phyloP scores from a whole-genome alignment of 2,329 filamentous ascomycete species.

The Aureobasidium subglaciale region DNA sequence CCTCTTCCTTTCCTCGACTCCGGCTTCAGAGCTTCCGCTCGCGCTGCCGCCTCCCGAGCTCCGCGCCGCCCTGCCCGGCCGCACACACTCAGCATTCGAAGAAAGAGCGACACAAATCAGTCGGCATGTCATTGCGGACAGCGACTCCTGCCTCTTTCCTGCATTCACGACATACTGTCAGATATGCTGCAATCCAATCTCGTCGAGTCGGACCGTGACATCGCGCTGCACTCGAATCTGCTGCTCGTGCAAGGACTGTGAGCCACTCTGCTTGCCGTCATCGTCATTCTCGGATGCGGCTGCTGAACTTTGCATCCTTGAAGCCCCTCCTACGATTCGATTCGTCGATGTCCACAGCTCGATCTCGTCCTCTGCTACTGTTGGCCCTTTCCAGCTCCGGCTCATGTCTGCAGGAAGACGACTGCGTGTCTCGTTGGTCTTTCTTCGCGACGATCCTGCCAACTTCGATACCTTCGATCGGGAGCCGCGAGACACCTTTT shows the following conservation, averaged over 20 bases:
- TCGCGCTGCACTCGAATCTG: constrained; percentile 1
- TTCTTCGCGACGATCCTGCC: background rate
- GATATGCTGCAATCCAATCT: background rate
- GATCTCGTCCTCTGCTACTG: background rate
- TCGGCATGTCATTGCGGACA: too few species aligned
- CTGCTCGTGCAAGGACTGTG: background rate
- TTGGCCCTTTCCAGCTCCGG: background rate
- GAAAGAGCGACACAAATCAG: background rate
- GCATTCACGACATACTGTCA: too few species aligned
- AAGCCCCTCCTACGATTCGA: background rate
- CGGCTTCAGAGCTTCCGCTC: too few species aligned
- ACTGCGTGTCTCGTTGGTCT: background rate
- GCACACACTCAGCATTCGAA: too few species aligned
- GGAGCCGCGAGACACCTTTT: background rate
- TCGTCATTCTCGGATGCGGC: background rate
- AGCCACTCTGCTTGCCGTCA: background rate
- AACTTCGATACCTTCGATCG: background rate
- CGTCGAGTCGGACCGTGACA: background rate
- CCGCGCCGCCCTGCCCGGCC: too few species aligned
- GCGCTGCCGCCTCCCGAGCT: too few species aligned
- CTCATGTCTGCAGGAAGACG: background rate
- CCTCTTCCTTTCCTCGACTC: too few species aligned
- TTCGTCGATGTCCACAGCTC: constrained; percentile 8
- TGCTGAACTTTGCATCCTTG: background rate
- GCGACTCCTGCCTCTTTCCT: too few species aligned